Evolutionary conservation across 2,329 filamentous ascomycete genomes (phyloP).

Genomic region (Aspergillus sp.): DNA sequence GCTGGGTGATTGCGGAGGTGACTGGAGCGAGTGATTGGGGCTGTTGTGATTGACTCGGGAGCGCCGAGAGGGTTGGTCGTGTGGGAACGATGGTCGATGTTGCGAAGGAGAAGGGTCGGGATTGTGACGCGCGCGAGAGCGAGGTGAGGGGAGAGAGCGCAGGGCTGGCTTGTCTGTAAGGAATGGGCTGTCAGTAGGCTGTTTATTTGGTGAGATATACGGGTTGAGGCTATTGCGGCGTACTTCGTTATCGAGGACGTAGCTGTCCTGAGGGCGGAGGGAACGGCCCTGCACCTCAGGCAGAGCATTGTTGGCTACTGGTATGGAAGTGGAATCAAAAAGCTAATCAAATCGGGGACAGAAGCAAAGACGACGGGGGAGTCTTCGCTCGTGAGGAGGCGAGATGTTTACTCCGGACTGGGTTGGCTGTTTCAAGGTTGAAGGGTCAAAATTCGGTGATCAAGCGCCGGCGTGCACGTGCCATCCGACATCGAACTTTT

Average conservation of each 20-base stretch:
- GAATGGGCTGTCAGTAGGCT: not conserved
- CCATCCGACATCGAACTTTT: constrained; percentile 21
- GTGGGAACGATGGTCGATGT: not conserved
- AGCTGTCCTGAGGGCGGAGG: constrained; percentile 25
- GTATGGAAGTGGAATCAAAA: not conserved
- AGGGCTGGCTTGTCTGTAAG: constrained; percentile 3
- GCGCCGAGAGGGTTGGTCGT: constrained; percentile 10
- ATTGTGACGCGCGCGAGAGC: constrained; percentile 6
- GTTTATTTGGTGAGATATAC: not conserved
- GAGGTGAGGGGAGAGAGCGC: not conserved
- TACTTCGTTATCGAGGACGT: constrained; percentile 27
- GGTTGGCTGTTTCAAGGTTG: constrained; percentile 11
- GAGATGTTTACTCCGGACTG: not conserved
- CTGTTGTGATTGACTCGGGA: constrained; percentile 5
- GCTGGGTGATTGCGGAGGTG: constrained; percentile 14
- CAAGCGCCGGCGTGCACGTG: constrained; percentile 33
- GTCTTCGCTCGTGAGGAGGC: constrained; percentile 16
- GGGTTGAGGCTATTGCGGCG: not conserved
- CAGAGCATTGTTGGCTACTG: constrained; percentile 30
- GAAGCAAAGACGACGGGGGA: not conserved
- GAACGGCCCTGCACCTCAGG: constrained; percentile 33
- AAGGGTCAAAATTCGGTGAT: constrained; percentile 31
- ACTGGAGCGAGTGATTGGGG: constrained; percentile 1
- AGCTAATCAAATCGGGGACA: not conserved
- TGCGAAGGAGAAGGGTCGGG: constrained; percentile 18